These are phyloP conservation scores for Immersiella caudata DNA, from an alignment of 495 filamentous ascomycete species.

Conservation along the genomic window DNA sequence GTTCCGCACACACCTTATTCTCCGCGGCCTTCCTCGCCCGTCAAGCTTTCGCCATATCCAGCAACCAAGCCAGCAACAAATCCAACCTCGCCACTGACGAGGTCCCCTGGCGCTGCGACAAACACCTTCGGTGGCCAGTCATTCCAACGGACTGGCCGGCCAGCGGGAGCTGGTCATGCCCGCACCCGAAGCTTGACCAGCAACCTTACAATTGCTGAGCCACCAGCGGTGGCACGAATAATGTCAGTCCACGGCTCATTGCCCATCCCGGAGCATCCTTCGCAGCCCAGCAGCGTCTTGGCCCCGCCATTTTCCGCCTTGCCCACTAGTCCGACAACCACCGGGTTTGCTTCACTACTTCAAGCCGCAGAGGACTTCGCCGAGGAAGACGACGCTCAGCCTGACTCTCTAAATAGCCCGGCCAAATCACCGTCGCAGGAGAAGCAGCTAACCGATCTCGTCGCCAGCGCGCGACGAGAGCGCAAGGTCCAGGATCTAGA, in stretches of 20 bases:
- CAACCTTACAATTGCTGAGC: conserved; percentile 35
- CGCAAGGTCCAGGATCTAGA: conserved; percentile 97
- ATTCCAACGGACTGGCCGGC: conserved; percentile 18
- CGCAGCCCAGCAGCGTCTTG: conserved; percentile 19
- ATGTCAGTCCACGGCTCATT: conserved; percentile 28
- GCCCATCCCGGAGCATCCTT: conserved; percentile 31
- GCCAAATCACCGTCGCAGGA: conserved; percentile 50
- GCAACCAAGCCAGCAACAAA: conserved; percentile 25
- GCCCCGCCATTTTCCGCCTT: conserved; percentile 19
- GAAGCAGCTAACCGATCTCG: conserved; percentile 65
- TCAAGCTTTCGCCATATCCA: conserved; percentile 41
- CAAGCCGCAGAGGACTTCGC: conserved; percentile 54
- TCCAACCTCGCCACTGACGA: conserved; percentile 21
- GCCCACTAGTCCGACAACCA: conserved; percentile 23
- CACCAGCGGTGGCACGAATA: conserved; percentile 29
- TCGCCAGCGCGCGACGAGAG: conserved; percentile 83
- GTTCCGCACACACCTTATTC: conserved; percentile 29
- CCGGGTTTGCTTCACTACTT: conserved; percentile 48
- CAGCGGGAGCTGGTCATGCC: conserved; percentile 15
- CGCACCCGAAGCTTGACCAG: conserved; percentile 33
- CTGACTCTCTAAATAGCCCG: conserved; percentile 53
- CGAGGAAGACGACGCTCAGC: conserved; percentile 33
- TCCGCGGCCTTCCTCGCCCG: conserved; percentile 49
- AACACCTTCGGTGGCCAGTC: conserved; percentile 14
- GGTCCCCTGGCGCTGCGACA: conserved; percentile 24